Evolutionary conservation across 495 filamentous ascomycete species (phyloP), one percentile per base, ranked within the genome.

Genomic region (Penicillium simplicissimum): DNA sequence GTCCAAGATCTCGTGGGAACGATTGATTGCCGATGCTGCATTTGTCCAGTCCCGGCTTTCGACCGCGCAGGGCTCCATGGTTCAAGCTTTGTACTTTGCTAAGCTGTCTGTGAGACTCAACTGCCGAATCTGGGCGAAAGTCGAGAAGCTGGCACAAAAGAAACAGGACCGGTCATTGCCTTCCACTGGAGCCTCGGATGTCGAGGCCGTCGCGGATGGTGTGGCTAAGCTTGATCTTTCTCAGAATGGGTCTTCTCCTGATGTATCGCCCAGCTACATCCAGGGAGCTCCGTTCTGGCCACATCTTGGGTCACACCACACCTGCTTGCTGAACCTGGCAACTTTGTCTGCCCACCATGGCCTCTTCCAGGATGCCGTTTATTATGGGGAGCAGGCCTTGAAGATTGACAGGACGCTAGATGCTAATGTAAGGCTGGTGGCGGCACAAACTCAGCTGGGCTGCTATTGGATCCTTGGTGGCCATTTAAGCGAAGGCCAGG

Each of bases 301-400:
- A 19, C 77, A 97, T 8, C 85, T 96, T 38, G 82, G 85, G 35
- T 84, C 85, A 9, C 79, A 97, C 31, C 88, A 90, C 67, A 84
- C 83, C 6, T 84, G 85, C 49, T 74, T 94, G 33, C 67, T 85
- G 49, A 87, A 91, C 56, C 82, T 96, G 6, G 91, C 92, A 4
- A 81, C 79, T 21, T 73, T 96, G 15, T 96, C 90, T 59, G 85
- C 90, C 4, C 87, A 93, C 57, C 83, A 93, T 66, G 94, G 96
- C 48, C 82, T 97, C 71, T 90, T 92, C 64, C 87, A 89, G 53
- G 96, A 98, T 70, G 90, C 93, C 8, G 78, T 94, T n/a, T 95
- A 92, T 73, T 96, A 96, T 66, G 84, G 88, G 8, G 88, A 97
- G 62, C 88, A 96, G 68, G 91, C 91, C 1, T 77, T 90, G 53